phyloP scores from a whole-genome alignment of 371 early-diverging fungal species.

The Mucor racemosus region DNA sequence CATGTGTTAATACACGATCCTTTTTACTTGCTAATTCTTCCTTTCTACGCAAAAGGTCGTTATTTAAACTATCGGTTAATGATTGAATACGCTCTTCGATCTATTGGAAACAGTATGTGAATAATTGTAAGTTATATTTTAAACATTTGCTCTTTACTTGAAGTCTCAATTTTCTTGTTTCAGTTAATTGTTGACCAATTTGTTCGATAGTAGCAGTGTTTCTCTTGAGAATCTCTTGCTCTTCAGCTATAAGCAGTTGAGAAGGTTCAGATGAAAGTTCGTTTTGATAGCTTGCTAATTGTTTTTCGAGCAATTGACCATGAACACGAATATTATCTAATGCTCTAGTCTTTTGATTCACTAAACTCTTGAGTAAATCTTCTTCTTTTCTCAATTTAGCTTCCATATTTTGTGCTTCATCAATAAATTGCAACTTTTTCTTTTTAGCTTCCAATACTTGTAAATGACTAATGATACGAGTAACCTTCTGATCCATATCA shows the following conservation, averaged over 20 bases:
- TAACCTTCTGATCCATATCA: conserved; percentile 76
- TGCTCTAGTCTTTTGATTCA: conserved; percentile 46
- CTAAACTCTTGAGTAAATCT: conserved; percentile 47
- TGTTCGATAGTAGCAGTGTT: conserved; percentile 59
- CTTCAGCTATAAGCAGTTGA: conserved; percentile 57
- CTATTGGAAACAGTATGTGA: conserved; percentile 31
- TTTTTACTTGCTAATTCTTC: conserved; percentile 62
- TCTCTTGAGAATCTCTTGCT: conserved; percentile 56
- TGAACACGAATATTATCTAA: conserved; percentile 41
- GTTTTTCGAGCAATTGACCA: conserved; percentile 54
- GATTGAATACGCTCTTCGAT: conserved; percentile 69
- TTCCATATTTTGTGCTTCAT: conserved; percentile 59
- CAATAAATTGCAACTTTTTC: conserved; percentile 52
- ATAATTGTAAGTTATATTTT: no score
- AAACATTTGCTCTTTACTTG: not conserved
- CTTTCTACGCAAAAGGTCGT: conserved; percentile 64
- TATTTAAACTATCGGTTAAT: conserved; percentile 73
- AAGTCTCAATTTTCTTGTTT: conserved; percentile 24
- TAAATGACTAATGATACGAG: conserved; percentile 52
- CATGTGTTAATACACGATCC: conserved; percentile 46
- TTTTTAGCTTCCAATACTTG: conserved; percentile 56
- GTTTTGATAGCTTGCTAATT: conserved; percentile 56
- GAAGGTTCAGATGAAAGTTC: conserved; percentile 66
- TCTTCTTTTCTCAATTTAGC: conserved; percentile 61
- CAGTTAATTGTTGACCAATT: conserved; percentile 50